phyloP scores from a whole-genome alignment of 169 alveolate species.

The Eimeria necatrix region DNA sequence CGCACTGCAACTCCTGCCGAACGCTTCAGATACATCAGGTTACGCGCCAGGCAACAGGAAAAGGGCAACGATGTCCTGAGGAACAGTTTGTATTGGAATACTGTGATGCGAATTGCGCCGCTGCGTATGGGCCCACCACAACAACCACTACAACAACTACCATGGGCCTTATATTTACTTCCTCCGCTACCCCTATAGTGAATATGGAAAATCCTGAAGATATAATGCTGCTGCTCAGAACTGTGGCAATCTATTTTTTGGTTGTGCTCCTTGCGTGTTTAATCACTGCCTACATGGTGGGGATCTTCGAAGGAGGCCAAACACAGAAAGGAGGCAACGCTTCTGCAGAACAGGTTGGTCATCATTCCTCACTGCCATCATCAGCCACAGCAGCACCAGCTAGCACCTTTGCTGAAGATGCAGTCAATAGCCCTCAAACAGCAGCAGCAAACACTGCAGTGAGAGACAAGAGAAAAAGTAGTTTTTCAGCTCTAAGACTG shows the following conservation, averaged over 20 bases:
- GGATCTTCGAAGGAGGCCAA: slow-evolving; percentile 35
- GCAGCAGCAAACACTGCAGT: slow-evolving; percentile 6
- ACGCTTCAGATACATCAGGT: slow-evolving; percentile 41
- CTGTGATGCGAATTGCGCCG: slow-evolving; percentile 62
- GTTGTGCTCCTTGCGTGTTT: slow-evolving; percentile 50
- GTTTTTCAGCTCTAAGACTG: neutral
- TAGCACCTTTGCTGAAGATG: neutral
- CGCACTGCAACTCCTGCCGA: slow-evolving; percentile 49
- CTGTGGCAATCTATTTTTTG: slow-evolving; percentile 42
- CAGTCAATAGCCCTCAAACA: too few relatives aligned
- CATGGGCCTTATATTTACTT: neutral
- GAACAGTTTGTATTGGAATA: slow-evolving; percentile 24
- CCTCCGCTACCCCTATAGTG: neutral
- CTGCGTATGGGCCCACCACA: slow-evolving; percentile 41
- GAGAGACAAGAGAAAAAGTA: neutral
- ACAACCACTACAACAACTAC: neutral
- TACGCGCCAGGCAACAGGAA: slow-evolving; percentile 58
- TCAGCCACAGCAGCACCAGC: neutral
- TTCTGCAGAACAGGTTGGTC: neutral
- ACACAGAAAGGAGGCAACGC: neutral
- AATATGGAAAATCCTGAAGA: neutral
- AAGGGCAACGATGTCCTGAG: slow-evolving; percentile 40
- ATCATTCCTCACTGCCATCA: neutral
- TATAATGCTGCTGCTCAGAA: slow-evolving; percentile 50
- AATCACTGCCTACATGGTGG: slow-evolving; percentile 56